Conservation (phyloP, 1,284 basidiomycete genomes). For the Pseudozyma thailandica region DNA sequence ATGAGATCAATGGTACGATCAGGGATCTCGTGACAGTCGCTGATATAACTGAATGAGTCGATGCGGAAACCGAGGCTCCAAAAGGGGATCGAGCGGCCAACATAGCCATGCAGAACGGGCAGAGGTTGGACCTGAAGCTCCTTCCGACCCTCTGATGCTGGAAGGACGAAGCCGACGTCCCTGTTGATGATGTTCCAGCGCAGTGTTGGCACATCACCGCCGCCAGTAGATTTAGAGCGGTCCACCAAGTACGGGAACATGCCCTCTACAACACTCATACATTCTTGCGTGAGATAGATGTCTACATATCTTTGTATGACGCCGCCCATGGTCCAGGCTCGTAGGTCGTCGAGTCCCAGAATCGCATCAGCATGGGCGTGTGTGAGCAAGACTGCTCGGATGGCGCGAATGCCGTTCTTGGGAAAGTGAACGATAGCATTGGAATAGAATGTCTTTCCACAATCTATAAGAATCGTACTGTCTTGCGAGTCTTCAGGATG, state of each 20-base stretch:
- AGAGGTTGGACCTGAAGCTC: slow-evolving; percentile 47
- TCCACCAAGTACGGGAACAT: slow-evolving; percentile 65
- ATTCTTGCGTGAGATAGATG: slow-evolving; percentile 60
- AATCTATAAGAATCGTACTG: slow-evolving; percentile 63
- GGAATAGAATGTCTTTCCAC: slow-evolving; percentile 64
- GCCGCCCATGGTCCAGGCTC: slow-evolving; percentile 64
- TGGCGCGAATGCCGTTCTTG: slow-evolving; percentile 43
- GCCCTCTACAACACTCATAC: slow-evolving; percentile 48
- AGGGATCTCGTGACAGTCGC: slow-evolving; percentile 60
- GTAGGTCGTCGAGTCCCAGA: slow-evolving; percentile 60
- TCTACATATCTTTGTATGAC: slow-evolving; percentile 57
- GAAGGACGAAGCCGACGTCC: slow-evolving; percentile 33
- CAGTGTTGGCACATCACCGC: slow-evolving; percentile 61
- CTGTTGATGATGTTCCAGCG: slow-evolving; percentile 63
- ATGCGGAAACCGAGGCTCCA: slow-evolving; percentile 62
- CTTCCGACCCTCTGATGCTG: slow-evolving; percentile 19
- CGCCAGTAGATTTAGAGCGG: slow-evolving; percentile 55
- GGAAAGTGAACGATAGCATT: slow-evolving; percentile 52
- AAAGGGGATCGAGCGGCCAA: slow-evolving; percentile 45
- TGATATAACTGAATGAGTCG: slow-evolving; percentile 62
- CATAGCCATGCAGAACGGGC: slow-evolving; percentile 59
- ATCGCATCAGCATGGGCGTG: slow-evolving; percentile 66
- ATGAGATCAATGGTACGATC: slow-evolving; percentile 37
- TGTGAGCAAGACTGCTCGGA: slow-evolving; percentile 62
- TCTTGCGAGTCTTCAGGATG: slow-evolving; percentile 15